These are phyloP conservation scores for Irpex sp. DNA, from an alignment of 1,284 basidiomycete genomes.

Conservation along the genomic window DNA sequence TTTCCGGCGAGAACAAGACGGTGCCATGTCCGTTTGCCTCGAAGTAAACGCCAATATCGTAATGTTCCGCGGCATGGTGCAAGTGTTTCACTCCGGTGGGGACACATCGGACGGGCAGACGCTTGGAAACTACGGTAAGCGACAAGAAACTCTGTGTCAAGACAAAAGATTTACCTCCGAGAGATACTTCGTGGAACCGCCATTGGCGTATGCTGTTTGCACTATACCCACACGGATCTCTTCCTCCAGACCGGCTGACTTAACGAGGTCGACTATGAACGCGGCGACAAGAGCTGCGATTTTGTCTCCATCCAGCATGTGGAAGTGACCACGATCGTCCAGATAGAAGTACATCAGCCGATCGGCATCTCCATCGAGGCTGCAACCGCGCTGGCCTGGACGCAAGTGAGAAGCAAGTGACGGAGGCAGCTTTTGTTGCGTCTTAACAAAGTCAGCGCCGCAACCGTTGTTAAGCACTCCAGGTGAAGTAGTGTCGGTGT, in stretches of 20 bases:
- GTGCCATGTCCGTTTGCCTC: conserved; percentile 99
- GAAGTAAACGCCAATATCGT: conserved; percentile 96
- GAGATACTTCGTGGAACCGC: conserved; percentile 92
- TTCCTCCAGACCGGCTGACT: conserved; percentile 72
- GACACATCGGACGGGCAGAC: conserved; percentile 92
- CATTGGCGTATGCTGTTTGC: conserved; percentile 99
- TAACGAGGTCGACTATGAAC: conserved; percentile 90
- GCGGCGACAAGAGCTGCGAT: conserved; percentile 93
- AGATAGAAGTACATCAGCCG: conserved; percentile 95
- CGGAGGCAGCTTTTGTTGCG: conserved; percentile 80
- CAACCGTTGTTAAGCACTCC: conserved; percentile 86
- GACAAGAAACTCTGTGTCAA: conserved; percentile 2
- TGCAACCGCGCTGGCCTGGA: conserved; percentile 81
- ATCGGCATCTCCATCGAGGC: conserved; percentile 97
- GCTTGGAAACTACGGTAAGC: conserved; percentile 37
- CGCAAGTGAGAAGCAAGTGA: conserved; percentile 58
- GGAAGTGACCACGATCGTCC: conserved; percentile 76
- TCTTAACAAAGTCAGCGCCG: conserved; percentile 98
- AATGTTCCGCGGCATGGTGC: conserved; percentile 95
- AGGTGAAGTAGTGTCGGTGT: conserved; percentile 60
- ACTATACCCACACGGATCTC: conserved; percentile 87
- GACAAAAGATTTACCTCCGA: conserved; percentile 52
- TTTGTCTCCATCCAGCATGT: conserved; percentile 97
- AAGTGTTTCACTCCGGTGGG: conserved; percentile 98
- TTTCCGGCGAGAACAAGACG: conserved; percentile 85